phyloP scores from a whole-genome alignment of 2,329 filamentous ascomycete species.

The Penicillium concentricum region DNA sequence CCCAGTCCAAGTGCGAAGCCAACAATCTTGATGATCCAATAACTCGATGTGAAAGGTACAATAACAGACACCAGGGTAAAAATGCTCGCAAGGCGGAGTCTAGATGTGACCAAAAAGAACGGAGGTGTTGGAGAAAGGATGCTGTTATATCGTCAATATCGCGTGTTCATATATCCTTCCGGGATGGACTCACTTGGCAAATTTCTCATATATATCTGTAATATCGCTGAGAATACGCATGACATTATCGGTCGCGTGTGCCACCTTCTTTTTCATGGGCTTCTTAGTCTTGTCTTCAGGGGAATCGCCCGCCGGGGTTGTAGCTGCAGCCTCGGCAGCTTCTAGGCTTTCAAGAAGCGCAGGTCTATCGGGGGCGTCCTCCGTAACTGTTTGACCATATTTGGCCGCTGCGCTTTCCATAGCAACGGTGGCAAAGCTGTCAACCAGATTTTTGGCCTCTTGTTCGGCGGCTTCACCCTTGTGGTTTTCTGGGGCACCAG shows the following conservation, averaged over 20 bases:
- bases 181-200: constrained; percentile 52
- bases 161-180: not conserved
- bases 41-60: constrained; percentile 57
- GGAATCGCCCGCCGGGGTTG: constrained; percentile 53
- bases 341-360: constrained; percentile 52
- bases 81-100: constrained; percentile 55
- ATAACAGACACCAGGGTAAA: constrained; percentile 54
- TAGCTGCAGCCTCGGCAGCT: constrained; percentile 54
- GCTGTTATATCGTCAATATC: constrained; percentile 30
- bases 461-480: constrained; percentile 81
- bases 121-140: constrained; percentile 63
- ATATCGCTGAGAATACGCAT: constrained; percentile 67
- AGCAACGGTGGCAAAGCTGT: constrained; percentile 68
- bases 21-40: constrained; percentile 63
- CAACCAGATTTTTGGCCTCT: constrained; percentile 78
- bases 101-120: constrained; percentile 56
- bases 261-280: constrained; percentile 73
- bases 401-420: constrained; percentile 75
- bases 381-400: constrained; percentile 64
- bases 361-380: constrained; percentile 45
- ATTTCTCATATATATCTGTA: constrained; percentile 63
- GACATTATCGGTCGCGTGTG: constrained; percentile 70
- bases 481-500: constrained; percentile 75
- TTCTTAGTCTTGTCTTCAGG: constrained; percentile 67
- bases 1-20: constrained; percentile 67